Conservation (phyloP, 768 basidiomycete species). For the Collybia nuda region DNA sequence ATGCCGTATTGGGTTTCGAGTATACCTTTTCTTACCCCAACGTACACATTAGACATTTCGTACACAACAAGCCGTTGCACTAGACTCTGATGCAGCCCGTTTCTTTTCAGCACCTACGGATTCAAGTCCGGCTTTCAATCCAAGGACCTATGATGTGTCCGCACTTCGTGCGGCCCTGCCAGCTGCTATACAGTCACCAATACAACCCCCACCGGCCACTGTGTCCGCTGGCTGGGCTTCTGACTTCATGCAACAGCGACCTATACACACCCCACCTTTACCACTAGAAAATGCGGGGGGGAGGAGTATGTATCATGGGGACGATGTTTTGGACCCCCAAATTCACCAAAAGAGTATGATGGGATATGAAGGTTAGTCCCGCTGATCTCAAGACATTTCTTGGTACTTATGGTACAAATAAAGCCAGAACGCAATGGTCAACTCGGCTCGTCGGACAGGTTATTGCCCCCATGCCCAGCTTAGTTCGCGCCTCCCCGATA, state of each 20-base stretch:
- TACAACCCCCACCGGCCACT: conserved; percentile 18
- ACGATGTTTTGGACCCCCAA: background rate
- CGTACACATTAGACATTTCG: conserved; percentile 52
- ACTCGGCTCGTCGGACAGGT: too few species aligned
- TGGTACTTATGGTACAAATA: too few species aligned
- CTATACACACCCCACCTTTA: conserved; percentile 9
- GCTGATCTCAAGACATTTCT: too few species aligned
- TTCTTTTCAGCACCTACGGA: conserved; percentile 56
- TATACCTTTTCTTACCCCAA: conserved; percentile 2
- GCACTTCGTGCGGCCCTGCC: conserved; percentile 53
- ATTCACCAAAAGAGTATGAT: too few species aligned
- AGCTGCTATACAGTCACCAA: conserved; percentile 14
- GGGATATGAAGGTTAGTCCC: too few species aligned
- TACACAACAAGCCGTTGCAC: conserved; percentile 38
- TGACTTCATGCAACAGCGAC: conserved; percentile 53
- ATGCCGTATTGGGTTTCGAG: conserved; percentile 12
- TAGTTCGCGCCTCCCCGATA: background rate
- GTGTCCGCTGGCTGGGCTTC: conserved; percentile 54
- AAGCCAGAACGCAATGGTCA: too few species aligned
- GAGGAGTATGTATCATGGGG: background rate
- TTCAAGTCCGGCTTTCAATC: conserved; percentile 31
- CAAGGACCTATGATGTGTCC: conserved; percentile 54
- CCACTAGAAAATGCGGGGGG: conserved; percentile 1
- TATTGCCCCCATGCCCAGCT: too few species aligned
- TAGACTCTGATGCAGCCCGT: conserved; percentile 64